Percentiles rank a stretch among this genome's conserved stretches.
phyloP scores from a whole-genome alignment of 495 filamentous ascomycete genomes.

The Daldinia decipiens region DNA sequence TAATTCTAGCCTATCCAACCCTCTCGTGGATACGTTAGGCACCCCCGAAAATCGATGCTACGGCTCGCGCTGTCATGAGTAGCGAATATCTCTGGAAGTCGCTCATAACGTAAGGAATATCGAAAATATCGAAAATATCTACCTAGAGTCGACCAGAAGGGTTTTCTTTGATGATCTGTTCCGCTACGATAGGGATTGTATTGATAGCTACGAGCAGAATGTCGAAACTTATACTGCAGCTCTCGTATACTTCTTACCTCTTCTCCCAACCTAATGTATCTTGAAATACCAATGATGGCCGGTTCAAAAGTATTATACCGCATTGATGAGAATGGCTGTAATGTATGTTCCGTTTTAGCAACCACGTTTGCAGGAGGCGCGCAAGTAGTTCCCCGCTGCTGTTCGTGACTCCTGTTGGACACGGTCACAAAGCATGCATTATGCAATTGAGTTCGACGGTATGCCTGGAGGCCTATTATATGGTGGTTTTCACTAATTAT shows the following conservation, averaged over 20 bases:
- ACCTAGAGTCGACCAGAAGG: constrained; percentile 52
- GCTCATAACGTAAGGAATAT: too few species aligned
- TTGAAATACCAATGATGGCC: neutral
- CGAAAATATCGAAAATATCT: too few species aligned
- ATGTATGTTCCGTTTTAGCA: constrained; percentile 66
- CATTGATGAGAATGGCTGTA: constrained; percentile 61
- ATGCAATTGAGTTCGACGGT: constrained; percentile 68
- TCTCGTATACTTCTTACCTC: constrained; percentile 34
- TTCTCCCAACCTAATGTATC: neutral
- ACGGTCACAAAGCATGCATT: constrained; percentile 59
- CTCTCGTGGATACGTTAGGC: too few species aligned
- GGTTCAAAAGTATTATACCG: constrained; percentile 43
- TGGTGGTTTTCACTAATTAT: constrained; percentile 55
- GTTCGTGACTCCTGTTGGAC: constrained; percentile 56
- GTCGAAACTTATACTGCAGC: constrained; percentile 54
- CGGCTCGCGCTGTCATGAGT: too few species aligned
- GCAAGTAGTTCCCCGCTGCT: constrained; percentile 5
- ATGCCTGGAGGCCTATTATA: neutral
- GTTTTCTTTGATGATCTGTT: constrained; percentile 45
- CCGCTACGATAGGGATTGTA: constrained; percentile 49
- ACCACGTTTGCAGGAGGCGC: constrained; percentile 59
- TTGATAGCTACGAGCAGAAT: constrained; percentile 55
- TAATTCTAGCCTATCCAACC: too few species aligned
- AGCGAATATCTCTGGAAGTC: too few species aligned
- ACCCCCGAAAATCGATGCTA: too few species aligned